Evolutionary conservation across 179 eudicot species (phyloP).

Genomic region (Gypsophila paniculata): DNA sequence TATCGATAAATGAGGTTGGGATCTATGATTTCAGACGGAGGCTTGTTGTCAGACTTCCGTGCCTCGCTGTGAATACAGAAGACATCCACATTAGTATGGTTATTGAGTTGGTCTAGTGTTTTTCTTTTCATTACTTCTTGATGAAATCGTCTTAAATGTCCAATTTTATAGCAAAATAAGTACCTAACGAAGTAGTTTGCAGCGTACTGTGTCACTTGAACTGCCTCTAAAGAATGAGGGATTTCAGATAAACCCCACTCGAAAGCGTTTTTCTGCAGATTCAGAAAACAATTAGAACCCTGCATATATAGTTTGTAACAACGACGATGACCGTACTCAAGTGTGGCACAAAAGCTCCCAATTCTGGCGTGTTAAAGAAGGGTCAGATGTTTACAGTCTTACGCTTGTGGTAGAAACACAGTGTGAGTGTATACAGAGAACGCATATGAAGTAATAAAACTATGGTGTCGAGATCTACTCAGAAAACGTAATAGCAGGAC

Average conservation of each 20-base stretch:
- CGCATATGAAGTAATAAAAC: not conserved
- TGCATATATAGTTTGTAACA: not conserved
- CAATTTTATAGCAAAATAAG: not conserved
- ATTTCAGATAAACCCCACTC: constrained; percentile 15
- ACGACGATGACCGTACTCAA: not conserved
- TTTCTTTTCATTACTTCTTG: not conserved
- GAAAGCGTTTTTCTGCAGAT: constrained; percentile 16
- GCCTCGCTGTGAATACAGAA: not conserved
- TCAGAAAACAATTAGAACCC: not conserved
- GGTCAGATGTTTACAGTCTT: too few relatives aligned
- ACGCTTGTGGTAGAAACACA: not conserved
- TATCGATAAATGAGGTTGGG: not conserved
- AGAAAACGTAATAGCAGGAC: not conserved
- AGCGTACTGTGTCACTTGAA: constrained; percentile 14
- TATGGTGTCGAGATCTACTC: not conserved
- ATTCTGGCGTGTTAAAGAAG: not conserved
- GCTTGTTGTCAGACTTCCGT: not conserved
- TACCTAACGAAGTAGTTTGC: constrained; percentile 12
- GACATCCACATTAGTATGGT: not conserved
- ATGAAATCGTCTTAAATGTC: not conserved
- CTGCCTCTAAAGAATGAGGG: constrained; percentile 9
- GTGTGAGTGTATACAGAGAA: not conserved
- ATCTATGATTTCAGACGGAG: not conserved
- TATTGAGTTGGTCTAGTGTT: not conserved
- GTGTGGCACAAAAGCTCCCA: not conserved